Base-by-base conservation (phyloP, 192 early-diverging fungal genomes). In the Umbelopsis isabellina region DNA sequence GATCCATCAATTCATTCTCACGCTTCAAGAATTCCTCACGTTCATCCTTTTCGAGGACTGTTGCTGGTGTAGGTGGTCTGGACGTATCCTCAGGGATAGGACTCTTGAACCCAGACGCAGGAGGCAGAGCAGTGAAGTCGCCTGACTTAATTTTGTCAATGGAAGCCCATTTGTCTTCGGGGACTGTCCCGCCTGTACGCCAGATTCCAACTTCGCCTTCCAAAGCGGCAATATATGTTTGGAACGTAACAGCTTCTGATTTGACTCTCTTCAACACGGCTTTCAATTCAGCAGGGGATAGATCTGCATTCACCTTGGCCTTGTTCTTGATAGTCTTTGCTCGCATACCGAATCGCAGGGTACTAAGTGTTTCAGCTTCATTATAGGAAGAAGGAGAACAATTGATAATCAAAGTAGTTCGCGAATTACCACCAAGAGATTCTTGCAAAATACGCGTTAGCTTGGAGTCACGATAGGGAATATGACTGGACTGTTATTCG, bases 251-350 rank as follows among this genome's bases (percentile, higher is more conserved):
- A 25, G 92, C 84, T 71, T 97, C 92, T 2, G 83, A 75, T 69
- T 97, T 96, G 48, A 92, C 87, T 77, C 91, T 93, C 81, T 97
- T 98, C 72, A 99, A 87, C 67, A 98, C 81, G 3, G 84, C 84
- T 85, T 99, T 99, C 80, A 99, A 92, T 78, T 99, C 98, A 16
- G 91, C 89, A 3, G 95, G 90, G 53, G 90, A 92, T 55, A 98
- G 88, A 80, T 99, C 98, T 66, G 94, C 92, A 80, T 99, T 99
- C 78, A 99, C 88, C 87, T 95, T 97, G 79, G 98, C 97, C 87
- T 98, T 98, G 89, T 99, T 99, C 91, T 97, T 98, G 83, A 99
- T 99, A 69, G 92, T 91, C 86, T 99, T 99, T 65, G 98, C 98
- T 73, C 96, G 88, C 86, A 95, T 96, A 79, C 98, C 98, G 77